Conservation (phyloP, 2,329 filamentous ascomycete species). For the Ilyonectria mors-panacis region DNA sequence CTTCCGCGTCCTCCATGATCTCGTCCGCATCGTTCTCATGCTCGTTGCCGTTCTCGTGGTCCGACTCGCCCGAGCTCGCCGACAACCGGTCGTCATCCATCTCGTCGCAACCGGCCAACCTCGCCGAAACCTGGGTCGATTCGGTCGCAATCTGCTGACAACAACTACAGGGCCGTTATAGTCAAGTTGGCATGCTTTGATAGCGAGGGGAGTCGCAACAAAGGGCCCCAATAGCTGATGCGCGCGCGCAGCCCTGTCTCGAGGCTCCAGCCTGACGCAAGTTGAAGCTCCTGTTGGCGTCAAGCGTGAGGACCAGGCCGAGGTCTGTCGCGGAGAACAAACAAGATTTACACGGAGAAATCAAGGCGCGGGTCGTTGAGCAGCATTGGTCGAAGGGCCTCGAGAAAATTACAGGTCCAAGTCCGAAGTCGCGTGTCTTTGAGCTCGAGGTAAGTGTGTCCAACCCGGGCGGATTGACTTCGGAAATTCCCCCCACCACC, state of each 20-base stretch:
- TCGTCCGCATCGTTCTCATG: slow-evolving; percentile 67
- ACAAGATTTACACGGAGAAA: not conserved
- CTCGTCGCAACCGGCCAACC: slow-evolving; percentile 25
- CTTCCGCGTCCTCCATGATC: slow-evolving; percentile 68
- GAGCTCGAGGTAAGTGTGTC: slow-evolving; percentile 2
- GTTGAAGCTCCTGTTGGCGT: not conserved
- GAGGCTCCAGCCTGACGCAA: not conserved
- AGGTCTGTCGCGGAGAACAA: not conserved
- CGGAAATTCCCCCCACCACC: slow-evolving; percentile 25
- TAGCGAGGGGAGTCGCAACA: not conserved
- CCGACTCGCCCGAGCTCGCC: slow-evolving; percentile 46
- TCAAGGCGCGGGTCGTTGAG: not conserved
- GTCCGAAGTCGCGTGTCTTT: slow-evolving; percentile 11
- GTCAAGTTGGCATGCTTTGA: not conserved
- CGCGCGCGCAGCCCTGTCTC: not conserved
- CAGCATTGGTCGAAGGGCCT: not conserved
- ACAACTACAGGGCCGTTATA: not conserved
- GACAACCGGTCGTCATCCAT: slow-evolving; percentile 46
- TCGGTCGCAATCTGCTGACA: not conserved
- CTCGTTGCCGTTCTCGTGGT: slow-evolving; percentile 51
- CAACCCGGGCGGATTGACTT: slow-evolving; percentile 23
- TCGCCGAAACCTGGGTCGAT: slow-evolving; percentile 8
- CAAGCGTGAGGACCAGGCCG: not conserved
- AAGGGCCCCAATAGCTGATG: not conserved
- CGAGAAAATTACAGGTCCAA: not conserved